Evolutionary conservation across 768 basidiomycete species (phyloP).

Genomic region (Hericium rajendrae): DNA sequence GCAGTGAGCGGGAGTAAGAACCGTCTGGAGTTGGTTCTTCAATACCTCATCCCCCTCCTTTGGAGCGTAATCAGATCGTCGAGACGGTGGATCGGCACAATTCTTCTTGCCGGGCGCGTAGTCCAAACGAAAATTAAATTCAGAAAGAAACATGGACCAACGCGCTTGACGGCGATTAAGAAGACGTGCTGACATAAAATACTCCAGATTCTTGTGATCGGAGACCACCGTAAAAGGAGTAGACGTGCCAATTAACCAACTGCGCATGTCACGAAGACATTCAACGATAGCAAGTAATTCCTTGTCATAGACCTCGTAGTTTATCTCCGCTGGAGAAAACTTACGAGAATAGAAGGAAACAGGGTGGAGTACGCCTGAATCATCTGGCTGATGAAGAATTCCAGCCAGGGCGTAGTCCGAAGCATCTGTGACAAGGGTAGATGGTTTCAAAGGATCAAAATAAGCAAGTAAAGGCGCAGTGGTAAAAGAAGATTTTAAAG

Average conservation of each 20-base stretch:
- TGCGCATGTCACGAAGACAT: conserved; percentile 25
- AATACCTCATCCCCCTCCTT: conserved; percentile 17
- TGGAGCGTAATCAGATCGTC: conserved; percentile 16
- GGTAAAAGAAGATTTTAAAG: conserved; percentile 20
- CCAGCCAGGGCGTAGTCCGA: conserved; percentile 7
- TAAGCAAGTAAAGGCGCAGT: conserved; percentile 20
- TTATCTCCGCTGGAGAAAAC: conserved; percentile 26
- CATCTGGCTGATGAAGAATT: conserved; percentile 20
- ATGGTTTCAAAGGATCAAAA: conserved; percentile 5
- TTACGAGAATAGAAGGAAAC: conserved; percentile 29
- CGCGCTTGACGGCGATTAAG: conserved; percentile 32
- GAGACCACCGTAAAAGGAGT: conserved; percentile 18
- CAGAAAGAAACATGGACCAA: conserved; percentile 29
- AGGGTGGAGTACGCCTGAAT: conserved; percentile 23
- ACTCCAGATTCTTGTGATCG: conserved; percentile 28
- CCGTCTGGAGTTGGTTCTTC: conserved; percentile 1
- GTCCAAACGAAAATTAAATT: conserved; percentile 24
- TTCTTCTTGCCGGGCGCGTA: conserved; percentile 23
- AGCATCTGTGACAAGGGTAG: not conserved
- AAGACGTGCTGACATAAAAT: conserved; percentile 30
- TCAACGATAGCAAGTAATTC: conserved; percentile 41
- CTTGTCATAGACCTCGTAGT: conserved; percentile 37
- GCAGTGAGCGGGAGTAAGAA: conserved; percentile 7
- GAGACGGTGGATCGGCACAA: conserved; percentile 16
- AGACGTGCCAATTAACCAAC: conserved; percentile 18